phyloP scores from a whole-genome alignment of 1,284 basidiomycete species.

The Moesziomyces sp. region DNA sequence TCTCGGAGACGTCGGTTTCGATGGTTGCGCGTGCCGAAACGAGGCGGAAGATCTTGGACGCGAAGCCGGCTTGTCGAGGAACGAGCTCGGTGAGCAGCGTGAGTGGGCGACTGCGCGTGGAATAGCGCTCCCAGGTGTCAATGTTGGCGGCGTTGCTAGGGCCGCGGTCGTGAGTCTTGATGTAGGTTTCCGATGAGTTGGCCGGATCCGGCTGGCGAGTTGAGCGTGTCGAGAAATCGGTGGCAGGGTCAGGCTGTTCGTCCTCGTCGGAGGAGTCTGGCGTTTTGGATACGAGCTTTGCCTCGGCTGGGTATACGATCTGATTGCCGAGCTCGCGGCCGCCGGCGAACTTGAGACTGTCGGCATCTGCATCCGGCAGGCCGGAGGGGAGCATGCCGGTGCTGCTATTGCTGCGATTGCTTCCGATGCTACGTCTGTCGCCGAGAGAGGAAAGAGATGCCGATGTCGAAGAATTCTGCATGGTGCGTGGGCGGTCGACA shows the following conservation, averaged over 20 bases:
- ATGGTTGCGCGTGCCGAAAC: slow-evolving; percentile 38
- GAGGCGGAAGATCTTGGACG: slow-evolving; percentile 42
- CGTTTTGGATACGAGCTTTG: slow-evolving; percentile 26
- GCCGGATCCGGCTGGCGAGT: not conserved
- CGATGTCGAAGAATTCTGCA: slow-evolving; percentile 19
- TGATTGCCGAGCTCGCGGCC: slow-evolving; percentile 37
- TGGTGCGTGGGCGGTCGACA: slow-evolving; percentile 3
- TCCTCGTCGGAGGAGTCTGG: slow-evolving; percentile 29
- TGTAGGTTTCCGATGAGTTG: slow-evolving; percentile 14
- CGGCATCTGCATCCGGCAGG: slow-evolving; percentile 6
- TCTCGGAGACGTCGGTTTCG: slow-evolving; percentile 39
- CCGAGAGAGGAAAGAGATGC: slow-evolving; percentile 17
- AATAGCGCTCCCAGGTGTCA: slow-evolving; percentile 41
- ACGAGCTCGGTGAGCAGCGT: slow-evolving; percentile 43
- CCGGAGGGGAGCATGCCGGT: slow-evolving; percentile 13
- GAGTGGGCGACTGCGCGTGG: slow-evolving; percentile 36
- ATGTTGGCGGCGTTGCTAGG: slow-evolving; percentile 28
- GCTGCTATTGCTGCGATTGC: slow-evolving; percentile 13
- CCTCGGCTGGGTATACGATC: slow-evolving; percentile 37
- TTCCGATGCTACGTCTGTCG: slow-evolving; percentile 8
- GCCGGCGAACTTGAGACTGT: slow-evolving; percentile 31
- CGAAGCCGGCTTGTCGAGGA: slow-evolving; percentile 38
- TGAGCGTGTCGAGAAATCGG: not conserved
- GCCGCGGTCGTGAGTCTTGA: slow-evolving; percentile 29
- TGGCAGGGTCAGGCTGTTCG: slow-evolving; percentile 14